A percentile compares a stretch with the other conserved stretches of the same genome.
These are phyloP conservation scores for Yamadazyma sp. DNA, from an alignment of 1,139 yeast genomes.

Conservation along the genomic window DNA sequence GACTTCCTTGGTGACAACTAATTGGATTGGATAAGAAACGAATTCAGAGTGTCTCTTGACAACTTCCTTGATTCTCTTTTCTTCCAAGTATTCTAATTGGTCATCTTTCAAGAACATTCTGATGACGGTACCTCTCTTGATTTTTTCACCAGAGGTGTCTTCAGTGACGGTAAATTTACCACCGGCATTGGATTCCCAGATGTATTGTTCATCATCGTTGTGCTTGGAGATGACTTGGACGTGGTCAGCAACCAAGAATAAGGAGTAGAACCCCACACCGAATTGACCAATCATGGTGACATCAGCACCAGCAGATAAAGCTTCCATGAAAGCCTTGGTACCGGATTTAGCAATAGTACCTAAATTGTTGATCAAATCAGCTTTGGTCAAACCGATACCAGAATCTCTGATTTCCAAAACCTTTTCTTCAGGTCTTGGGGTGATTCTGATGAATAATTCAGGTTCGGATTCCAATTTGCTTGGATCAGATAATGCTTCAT, in stretches of 20 bases:
- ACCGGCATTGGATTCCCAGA: conserved; percentile 99
- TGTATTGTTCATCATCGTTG: conserved; percentile 98
- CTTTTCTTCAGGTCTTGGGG: conserved; percentile 93
- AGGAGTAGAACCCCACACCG: conserved; percentile 99
- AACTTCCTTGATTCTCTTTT: conserved; percentile 98
- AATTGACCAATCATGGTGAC: conserved; percentile 99
- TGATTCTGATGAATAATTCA: conserved; percentile 93
- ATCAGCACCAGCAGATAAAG: conserved; percentile 98
- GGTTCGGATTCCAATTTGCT: conserved; percentile 92
- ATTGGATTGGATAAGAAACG: conserved; percentile 98
- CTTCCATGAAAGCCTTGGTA: conserved; percentile 99
- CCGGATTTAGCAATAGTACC: conserved; percentile 99
- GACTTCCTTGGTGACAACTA: conserved; percentile 97
- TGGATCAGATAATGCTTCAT: conserved; percentile 93
- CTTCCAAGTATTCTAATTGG: conserved; percentile 98
- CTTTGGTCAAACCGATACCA: conserved; percentile 99
- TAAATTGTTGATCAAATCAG: conserved; percentile 97
- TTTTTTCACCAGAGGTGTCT: conserved; percentile 81
- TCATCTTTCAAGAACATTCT: conserved; percentile 98
- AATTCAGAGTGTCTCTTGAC: conserved; percentile 99
- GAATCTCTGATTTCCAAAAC: conserved; percentile 97
- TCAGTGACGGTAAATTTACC: conserved; percentile 97
- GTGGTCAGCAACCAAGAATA: conserved; percentile 98
- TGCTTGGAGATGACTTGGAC: conserved; percentile 98
- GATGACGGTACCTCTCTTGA: conserved; percentile 93